These are phyloP conservation scores for Fraxinus dipetala DNA, from an alignment of 305 asterid species.

Conservation along the genomic window DNA sequence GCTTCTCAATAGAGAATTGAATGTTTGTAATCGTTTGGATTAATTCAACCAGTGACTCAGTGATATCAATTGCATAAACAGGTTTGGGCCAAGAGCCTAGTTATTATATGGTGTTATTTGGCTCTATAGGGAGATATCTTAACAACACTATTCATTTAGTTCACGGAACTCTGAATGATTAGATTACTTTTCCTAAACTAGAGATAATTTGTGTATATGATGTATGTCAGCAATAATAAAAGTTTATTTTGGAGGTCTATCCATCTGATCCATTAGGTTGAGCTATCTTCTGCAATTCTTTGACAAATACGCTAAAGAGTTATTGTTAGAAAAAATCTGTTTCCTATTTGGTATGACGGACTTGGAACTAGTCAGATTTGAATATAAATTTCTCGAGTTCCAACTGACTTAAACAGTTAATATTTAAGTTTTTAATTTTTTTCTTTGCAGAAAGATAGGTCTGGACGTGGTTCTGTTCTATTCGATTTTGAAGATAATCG, in stretches of 20 bases:
- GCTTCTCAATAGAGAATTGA: background rate
- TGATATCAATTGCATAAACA: background rate
- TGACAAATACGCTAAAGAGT: background rate
- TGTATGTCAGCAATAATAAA: background rate
- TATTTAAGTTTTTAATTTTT: background rate
- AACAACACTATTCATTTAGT: background rate
- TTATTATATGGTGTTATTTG: background rate
- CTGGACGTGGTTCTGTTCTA: background rate
- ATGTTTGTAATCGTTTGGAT: background rate
- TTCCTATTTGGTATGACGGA: background rate
- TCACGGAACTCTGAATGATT: background rate
- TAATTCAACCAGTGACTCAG: background rate
- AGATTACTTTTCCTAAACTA: background rate
- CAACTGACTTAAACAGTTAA: background rate
- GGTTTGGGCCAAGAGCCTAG: background rate
- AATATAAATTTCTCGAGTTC: background rate
- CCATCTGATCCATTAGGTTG: background rate
- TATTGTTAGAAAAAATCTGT: background rate
- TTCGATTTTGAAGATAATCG: background rate
- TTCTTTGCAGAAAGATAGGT: background rate
- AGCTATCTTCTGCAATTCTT: background rate
- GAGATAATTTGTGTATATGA: background rate
- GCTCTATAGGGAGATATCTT: background rate
- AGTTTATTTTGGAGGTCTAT: background rate
- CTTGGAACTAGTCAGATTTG: background rate